phyloP scores from a whole-genome alignment of 2,329 filamentous ascomycete genomes.

The Alternaria sp. region DNA sequence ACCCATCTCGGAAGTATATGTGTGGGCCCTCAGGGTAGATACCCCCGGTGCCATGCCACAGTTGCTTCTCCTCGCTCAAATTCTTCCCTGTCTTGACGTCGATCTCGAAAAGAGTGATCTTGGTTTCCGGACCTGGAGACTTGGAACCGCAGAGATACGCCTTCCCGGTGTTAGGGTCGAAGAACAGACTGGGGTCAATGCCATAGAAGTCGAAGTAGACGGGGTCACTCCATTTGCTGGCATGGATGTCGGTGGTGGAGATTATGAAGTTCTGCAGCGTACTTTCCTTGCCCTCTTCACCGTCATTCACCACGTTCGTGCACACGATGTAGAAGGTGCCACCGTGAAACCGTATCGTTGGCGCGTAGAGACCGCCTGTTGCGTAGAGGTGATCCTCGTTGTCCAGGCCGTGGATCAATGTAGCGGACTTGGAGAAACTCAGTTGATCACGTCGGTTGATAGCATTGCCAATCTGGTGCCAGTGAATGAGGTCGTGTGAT shows the following conservation, averaged over 20 bases:
- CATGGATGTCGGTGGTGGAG: constrained; percentile 14
- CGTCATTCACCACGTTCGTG: constrained; percentile 30
- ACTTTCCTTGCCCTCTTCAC: constrained; percentile 50
- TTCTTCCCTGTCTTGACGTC: constrained; percentile 36
- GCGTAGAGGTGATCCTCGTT: constrained; percentile 11
- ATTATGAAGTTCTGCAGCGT: constrained; percentile 48
- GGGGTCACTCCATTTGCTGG: constrained; percentile 17
- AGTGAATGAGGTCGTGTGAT: constrained; percentile 57
- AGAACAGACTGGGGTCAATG: constrained; percentile 25
- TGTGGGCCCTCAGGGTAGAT: constrained; percentile 44
- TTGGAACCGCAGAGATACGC: constrained; percentile 29
- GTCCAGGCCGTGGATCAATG: constrained; percentile 32
- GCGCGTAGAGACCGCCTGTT: constrained; percentile 29
- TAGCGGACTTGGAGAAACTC: constrained; percentile 55
- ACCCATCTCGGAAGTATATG: constrained; percentile 40
- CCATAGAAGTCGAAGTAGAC: constrained; percentile 18
- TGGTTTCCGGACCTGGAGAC: constrained; percentile 15
- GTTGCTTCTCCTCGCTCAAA: constrained; percentile 13
- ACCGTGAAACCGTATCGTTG: constrained; percentile 21
- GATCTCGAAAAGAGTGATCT: constrained; percentile 31
- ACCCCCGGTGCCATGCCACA: constrained; percentile 44
- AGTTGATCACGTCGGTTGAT: constrained; percentile 56
- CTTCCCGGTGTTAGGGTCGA: constrained; percentile 11
- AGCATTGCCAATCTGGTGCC: constrained; percentile 55
- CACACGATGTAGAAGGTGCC: constrained; percentile 26